These are phyloP conservation scores for Trichoderma arundinaceum DNA, from an alignment of 2,329 filamentous ascomycete species.

Conservation along the genomic window DNA sequence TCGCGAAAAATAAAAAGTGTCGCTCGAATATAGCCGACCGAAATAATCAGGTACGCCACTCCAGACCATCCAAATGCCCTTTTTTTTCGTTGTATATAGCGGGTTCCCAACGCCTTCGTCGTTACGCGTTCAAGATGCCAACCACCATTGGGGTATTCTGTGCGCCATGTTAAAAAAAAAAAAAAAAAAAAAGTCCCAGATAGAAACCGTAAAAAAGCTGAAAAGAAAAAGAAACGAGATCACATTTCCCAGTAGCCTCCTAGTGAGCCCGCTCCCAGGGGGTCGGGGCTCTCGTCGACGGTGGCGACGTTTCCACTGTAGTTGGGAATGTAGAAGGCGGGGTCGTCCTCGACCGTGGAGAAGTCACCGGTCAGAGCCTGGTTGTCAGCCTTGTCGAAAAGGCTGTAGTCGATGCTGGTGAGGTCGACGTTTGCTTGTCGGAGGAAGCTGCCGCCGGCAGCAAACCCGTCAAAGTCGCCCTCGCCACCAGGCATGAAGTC, in stretches of 20 bases:
- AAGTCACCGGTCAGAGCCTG: conserved; percentile 51
- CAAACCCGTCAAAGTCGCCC: conserved; percentile 56
- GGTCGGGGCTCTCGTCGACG: conserved; percentile 47
- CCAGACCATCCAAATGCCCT: conserved; percentile 25
- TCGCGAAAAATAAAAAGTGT: conserved; percentile 27
- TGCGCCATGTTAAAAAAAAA: conserved; percentile 36
- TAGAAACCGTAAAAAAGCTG: not conserved
- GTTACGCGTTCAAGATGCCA: conserved; percentile 29
- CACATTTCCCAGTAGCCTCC: conserved; percentile 47
- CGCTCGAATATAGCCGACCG: conserved; percentile 28
- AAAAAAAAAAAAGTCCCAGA: conserved; percentile 21
- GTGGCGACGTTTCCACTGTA: conserved; percentile 49
- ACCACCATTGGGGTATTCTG: conserved; percentile 41
- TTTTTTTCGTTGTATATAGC: conserved; percentile 30
- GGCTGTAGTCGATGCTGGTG: conserved; percentile 59
- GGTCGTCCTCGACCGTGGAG: conserved; percentile 59
- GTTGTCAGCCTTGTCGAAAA: conserved; percentile 58
- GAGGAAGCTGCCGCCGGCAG: conserved; percentile 54
- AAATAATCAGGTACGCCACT: conserved; percentile 15
- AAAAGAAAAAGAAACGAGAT: conserved; percentile 32
- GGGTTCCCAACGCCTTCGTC: conserved; percentile 31
- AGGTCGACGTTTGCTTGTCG: conserved; percentile 54
- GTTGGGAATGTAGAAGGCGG: conserved; percentile 56
- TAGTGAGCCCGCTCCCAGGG: conserved; percentile 42
- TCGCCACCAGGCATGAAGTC: conserved; percentile 58